Conservation (phyloP, 305 asterid species). For the Salvia sclarea region DNA sequence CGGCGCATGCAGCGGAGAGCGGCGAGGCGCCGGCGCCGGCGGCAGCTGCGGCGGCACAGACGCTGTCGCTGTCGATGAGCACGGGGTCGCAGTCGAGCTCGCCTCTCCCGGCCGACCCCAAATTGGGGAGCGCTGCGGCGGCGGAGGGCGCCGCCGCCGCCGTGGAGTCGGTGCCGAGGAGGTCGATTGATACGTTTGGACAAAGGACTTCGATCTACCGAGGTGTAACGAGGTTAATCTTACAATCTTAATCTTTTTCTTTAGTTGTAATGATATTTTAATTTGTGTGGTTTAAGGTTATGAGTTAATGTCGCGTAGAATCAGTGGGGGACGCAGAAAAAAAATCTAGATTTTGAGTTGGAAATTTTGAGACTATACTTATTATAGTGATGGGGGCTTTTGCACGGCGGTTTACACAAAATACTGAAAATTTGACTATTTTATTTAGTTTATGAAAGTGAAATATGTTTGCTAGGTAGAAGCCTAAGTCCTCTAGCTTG, state of each 20-base stretch:
- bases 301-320: too few species aligned
- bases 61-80: slow-evolving; percentile 73
- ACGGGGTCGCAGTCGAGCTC: slow-evolving; percentile 39
- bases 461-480: too few species aligned
- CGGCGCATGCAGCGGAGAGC: slow-evolving; percentile 32
- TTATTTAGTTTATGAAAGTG: too few species aligned
- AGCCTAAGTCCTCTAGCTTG: too few species aligned
- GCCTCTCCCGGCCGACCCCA: slow-evolving; percentile 4
- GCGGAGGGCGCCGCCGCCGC: slow-evolving; percentile 32
- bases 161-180: slow-evolving; percentile 59
- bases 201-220: slow-evolving; percentile 93
- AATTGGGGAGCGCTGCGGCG: background rate
- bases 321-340: too few species aligned
- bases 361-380: too few species aligned
- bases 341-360: too few species aligned
- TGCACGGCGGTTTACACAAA: too few species aligned
- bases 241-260: too few species aligned
- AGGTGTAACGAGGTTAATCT: slow-evolving; percentile 83
- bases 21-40: slow-evolving; percentile 26
- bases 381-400: too few species aligned
- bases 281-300: background rate
- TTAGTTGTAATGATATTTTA: background rate
- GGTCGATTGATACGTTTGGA: slow-evolving; percentile 80
- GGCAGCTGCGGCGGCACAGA: slow-evolving; percentile 29
- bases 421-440: too few species aligned